These are phyloP conservation scores for Isatis lusitanica DNA, from an alignment of 441 rosid genomes.

Conservation along the genomic window DNA sequence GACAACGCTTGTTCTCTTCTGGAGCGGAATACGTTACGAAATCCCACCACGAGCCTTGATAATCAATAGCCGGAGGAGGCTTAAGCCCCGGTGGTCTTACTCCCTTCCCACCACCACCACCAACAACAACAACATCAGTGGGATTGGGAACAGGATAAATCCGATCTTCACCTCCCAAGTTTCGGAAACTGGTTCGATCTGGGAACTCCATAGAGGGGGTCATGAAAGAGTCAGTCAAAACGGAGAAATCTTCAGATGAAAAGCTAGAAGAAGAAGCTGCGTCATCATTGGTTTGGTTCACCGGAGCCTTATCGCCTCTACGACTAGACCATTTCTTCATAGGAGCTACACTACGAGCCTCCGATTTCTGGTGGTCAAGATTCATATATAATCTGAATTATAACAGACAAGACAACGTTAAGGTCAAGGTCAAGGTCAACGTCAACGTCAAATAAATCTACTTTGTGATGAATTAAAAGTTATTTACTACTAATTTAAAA, in stretches of 20 bases:
- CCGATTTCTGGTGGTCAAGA: no score
- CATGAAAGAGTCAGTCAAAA: constrained; percentile 48
- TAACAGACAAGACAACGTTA: no score
- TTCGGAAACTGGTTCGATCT: constrained; percentile 67
- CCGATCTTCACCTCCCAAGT: constrained; percentile 60
- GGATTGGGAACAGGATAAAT: constrained; percentile 30
- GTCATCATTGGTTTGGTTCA: constrained; percentile 61
- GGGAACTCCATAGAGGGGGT: constrained; percentile 65
- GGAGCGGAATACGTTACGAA: constrained; percentile 55
- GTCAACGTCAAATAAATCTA: no score
- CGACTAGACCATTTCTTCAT: no score
- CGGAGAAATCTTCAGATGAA: background rate
- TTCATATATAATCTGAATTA: no score
- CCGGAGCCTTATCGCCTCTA: no score
- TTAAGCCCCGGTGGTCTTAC: constrained; percentile 40
- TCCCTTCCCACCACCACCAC: no score
- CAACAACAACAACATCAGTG: no score
- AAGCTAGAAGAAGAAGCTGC: constrained; percentile 45
- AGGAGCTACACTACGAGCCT: constrained; percentile 38
- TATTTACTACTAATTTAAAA: no score
- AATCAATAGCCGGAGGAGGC: constrained; percentile 68
- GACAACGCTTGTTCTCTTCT: background rate
- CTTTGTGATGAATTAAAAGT: no score
- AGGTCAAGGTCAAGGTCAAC: no score
- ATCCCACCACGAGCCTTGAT: constrained; percentile 70